phyloP scores from a whole-genome alignment of 164 flowering plant species.

The Vitis riparia region DNA sequence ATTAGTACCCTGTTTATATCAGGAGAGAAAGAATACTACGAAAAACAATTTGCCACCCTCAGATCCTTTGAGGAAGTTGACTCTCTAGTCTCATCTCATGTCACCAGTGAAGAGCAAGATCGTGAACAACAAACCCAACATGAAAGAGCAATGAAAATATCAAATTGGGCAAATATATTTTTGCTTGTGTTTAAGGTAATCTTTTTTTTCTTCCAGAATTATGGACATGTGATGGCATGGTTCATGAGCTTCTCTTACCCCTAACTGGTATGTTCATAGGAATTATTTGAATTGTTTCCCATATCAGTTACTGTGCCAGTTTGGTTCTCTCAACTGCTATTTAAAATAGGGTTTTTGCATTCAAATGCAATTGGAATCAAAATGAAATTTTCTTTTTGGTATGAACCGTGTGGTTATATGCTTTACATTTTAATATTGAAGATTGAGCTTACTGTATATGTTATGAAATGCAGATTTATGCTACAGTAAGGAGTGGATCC shows the following conservation, averaged over 20 bases:
- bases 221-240: not conserved
- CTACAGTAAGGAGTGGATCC: slow-evolving; percentile 67
- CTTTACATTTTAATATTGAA: not conserved
- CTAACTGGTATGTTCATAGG: too few species aligned
- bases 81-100: slow-evolving; percentile 21
- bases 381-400: too few species aligned
- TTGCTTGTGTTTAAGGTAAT: slow-evolving; percentile 59
- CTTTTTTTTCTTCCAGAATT: not conserved
- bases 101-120: slow-evolving; percentile 31
- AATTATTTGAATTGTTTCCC: too few species aligned
- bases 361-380: too few species aligned
- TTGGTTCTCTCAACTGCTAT: too few species aligned
- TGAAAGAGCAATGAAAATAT: slow-evolving; percentile 68
- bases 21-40: slow-evolving; percentile 55
- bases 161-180: slow-evolving; percentile 58
- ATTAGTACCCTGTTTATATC: not conserved
- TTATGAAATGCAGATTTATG: slow-evolving; percentile 47
- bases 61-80: slow-evolving; percentile 74
- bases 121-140: slow-evolving; percentile 45
- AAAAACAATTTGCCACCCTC: slow-evolving; percentile 59
- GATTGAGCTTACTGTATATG: not conserved
- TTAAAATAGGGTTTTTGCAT: too few species aligned
- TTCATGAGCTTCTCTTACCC: not conserved
- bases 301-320: too few species aligned
- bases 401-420: not conserved